phyloP scores from a whole-genome alignment of 257 asterid genomes.

The Salvia miltiorrhiza region DNA sequence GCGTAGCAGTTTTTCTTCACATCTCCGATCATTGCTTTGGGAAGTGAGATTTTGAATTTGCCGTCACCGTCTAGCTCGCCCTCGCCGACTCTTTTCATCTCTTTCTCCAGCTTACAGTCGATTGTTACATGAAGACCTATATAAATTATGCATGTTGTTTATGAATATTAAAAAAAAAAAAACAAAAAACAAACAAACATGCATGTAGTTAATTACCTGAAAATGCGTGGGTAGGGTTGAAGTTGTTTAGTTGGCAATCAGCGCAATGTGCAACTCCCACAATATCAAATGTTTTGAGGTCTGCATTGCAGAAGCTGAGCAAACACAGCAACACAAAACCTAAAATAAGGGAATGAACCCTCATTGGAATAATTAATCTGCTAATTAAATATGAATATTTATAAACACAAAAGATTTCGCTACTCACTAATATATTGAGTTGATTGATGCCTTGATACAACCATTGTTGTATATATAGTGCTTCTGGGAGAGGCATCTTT shows the following conservation, averaged over 20 bases:
- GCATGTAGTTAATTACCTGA: slow-evolving; percentile 26
- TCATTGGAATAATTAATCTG: slow-evolving; percentile 33
- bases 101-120: slow-evolving; percentile 58
- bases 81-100: slow-evolving; percentile 46
- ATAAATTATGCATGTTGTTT: neutral
- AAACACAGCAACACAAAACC: slow-evolving; percentile 24
- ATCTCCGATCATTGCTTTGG: slow-evolving; percentile 35
- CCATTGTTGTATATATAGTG: slow-evolving; percentile 24
- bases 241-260: slow-evolving; percentile 41
- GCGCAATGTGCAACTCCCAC: slow-evolving; percentile 43
- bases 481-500: neutral
- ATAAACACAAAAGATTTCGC: no score
- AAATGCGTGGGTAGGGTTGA: slow-evolving; percentile 31
- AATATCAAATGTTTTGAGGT: slow-evolving; percentile 32
- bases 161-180: no score
- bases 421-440: no score
- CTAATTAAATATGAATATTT: no score
- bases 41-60: slow-evolving; percentile 50
- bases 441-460: neutral
- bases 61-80: slow-evolving; percentile 58
- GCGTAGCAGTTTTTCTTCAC: slow-evolving; percentile 73
- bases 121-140: slow-evolving; percentile 74
- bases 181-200: no score
- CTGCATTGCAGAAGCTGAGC: slow-evolving; percentile 28
- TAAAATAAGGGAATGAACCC: slow-evolving; percentile 33